Evolutionary conservation across 75 land plant genomes (phyloP), one percentile per base, ranked within the genome.

Genomic region (Larix kaempferi): DNA sequence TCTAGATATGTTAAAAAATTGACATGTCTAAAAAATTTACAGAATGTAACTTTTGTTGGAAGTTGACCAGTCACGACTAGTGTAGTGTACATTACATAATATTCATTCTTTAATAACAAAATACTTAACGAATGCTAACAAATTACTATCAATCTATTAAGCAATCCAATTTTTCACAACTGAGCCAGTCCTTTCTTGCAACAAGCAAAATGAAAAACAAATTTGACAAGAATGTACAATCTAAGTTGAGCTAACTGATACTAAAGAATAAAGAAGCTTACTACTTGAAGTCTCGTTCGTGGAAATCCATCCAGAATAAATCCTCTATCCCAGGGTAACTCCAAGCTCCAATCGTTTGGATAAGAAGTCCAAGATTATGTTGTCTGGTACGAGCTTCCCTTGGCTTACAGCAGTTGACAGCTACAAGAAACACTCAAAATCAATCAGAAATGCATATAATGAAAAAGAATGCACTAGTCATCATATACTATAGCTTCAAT

Each of bases 221-320:
- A 21, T 67, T 67, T 19, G 22, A 67, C 19, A 67, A 14, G 35
- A 39, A 17, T 67, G n/a, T 37, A 67, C 17, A 64, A 5, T 64
- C 67, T 67, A 60, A 25, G n/a, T 56, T 29, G 35, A 15, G 29
- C 41, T 27, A 56, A 56, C 25, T 49, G 1, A 4, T 57, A 76
- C 33, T 67, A 37, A 67, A 67, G 39, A 8, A 33, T 67, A n/a
- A n/a, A n/a, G n/a, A 64, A 77, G 17, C 91, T 80, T 84, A 95
- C 98, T 72, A 93, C 98, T 86, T 95, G 98, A 29, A 80, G 78
- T 12, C 86, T 75, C 21, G 95, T 93, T 21, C 96, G 81, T 17
- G 98, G 98, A 66, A 95, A 89, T 11, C 98, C 98, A 81, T 95
- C 98, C 37, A 95, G 71, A 79, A 95, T 91, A 77, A 95, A 95